Base-by-base conservation (phyloP, 345 rosid species). In the Eucalyptus pumila region DNA sequence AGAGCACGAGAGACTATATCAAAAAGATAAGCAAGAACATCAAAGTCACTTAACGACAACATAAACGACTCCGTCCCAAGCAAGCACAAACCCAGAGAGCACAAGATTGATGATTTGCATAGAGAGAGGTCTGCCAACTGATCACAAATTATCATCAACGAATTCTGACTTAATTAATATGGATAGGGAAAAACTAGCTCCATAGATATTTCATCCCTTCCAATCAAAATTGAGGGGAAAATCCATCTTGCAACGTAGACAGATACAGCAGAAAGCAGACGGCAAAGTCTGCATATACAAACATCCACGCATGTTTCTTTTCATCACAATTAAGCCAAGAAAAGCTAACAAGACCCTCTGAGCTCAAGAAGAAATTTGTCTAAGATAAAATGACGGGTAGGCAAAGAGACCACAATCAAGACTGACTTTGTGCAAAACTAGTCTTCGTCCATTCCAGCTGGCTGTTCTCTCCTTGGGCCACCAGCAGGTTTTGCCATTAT, bases 401-500 rank as follows among this genome's bases (percentile, higher is more conserved):
- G 65, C 87, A 32, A 26, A 86, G 4, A n/a, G 26, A 86, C 60
- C 45, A 52, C 65, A 30, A 34, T 86, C 87, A 86, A 52, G 58
- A 30, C 26, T 51, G 65, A 48, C 21, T 86, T 52, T 40, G 44
- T 86, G 87, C 87, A 86, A 86, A 50, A 87, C 89, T 95, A 94
- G 89, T 96, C 97, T 87, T 95, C 98, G 76, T 97, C 99, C 92
- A 92, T 92, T 14, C 94, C 99, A 49, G 93, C 95, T 30, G 99
- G 94, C 69, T 92, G 94, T 65, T 94, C 97, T 94, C 97, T 95
- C 92, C 92, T 96, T 32, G 99, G 99, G 56, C 99, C 99, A 90
- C 99, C 99, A 3, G 99, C 99, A 90, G 96, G 99, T 92, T 98
- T 98, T 32, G 99, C 94, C 99, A 98, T 98, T 91, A 98, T 97